Evolutionary conservation across 2,329 filamentous ascomycete genomes (phyloP).

Genomic region (Didymella sp.): DNA sequence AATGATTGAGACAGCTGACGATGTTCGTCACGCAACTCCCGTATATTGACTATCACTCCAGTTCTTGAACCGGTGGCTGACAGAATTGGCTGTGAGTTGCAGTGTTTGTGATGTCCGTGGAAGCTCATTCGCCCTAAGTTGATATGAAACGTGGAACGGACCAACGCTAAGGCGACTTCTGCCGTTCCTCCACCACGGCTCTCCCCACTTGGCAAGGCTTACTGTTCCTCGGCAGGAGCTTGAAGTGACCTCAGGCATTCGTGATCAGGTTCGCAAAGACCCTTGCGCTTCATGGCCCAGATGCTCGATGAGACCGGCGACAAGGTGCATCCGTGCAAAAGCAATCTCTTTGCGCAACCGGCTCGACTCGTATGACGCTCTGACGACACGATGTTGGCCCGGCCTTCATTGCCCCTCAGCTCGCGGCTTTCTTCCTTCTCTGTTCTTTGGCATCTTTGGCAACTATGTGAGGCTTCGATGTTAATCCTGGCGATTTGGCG

Average conservation of each 20-base stretch:
- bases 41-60: neutral
- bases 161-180: slow-evolving; percentile 1
- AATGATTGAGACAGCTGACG: neutral
- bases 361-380: neutral
- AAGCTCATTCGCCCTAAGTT: neutral
- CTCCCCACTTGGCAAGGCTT: slow-evolving; percentile 12
- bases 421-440: neutral
- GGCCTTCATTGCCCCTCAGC: neutral
- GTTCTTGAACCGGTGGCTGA: neutral
- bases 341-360: neutral
- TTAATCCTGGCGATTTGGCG: too few relatives aligned
- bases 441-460: too few relatives aligned
- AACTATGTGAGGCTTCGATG: too few relatives aligned
- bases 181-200: slow-evolving; percentile 3
- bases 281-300: neutral
- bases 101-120: neutral
- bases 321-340: neutral
- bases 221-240: slow-evolving; percentile 7
- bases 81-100: neutral
- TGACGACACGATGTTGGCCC: neutral
- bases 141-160: neutral
- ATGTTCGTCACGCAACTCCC: neutral
- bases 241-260: neutral
- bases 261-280: neutral
- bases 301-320: neutral